Percentiles rank a stretch among this genome's conserved stretches.
These are phyloP conservation scores for Hordeum vulgare DNA, from an alignment of 176 grass and related monocot species.

Conservation along the genomic window MorexV3_pseudomolecules_assembly NC_058524.1:618141640-618142139, in stretches of 20 bases:
- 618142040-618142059: slow-evolving; percentile 2
- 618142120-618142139: slow-evolving; percentile 10
- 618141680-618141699: slow-evolving; percentile 16
- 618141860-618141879: slow-evolving; percentile 1
- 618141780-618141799: neutral
- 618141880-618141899: neutral
- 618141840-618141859: neutral
- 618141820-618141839: neutral
- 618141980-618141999: neutral
- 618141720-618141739: neutral
- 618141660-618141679: neutral
- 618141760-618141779: neutral
- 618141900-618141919: neutral
- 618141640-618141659: neutral
- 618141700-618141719: neutral
- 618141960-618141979: neutral
- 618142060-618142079: neutral
- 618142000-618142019: neutral
- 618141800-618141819: neutral
- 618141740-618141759: neutral
- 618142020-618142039: neutral
- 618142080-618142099: neutral
- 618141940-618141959: neutral
- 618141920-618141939: slow-evolving; percentile 4
- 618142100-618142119: neutral